These are phyloP conservation scores for Starmerella geochares DNA, from an alignment of 805 yeast genomes.

Conservation along the genomic window DNA sequence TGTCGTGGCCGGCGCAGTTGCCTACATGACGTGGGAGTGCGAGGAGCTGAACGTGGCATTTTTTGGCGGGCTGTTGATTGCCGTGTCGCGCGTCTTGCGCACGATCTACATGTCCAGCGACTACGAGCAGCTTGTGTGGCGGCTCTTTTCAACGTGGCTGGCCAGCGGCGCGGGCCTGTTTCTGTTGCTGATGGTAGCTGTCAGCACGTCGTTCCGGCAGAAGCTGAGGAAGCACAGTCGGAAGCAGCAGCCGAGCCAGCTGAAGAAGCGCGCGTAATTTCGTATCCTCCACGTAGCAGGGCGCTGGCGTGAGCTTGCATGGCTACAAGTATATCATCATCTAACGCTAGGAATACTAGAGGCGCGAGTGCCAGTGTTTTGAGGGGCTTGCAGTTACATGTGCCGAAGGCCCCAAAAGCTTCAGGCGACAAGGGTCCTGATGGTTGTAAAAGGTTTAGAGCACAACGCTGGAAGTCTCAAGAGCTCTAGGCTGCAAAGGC, in stretches of 20 bases:
- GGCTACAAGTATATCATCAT: too few relatives aligned
- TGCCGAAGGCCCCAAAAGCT: too few relatives aligned
- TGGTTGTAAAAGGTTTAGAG: too few relatives aligned
- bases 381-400: too few relatives aligned
- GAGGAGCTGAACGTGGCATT: not conserved
- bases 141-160: not conserved
- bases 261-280: not conserved
- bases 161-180: not conserved
- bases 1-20: not conserved
- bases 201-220: not conserved
- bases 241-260: not conserved
- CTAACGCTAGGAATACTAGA: too few relatives aligned
- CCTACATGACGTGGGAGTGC: not conserved
- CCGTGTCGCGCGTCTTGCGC: not conserved
- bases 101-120: not conserved
- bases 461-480: too few relatives aligned
- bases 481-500: too few relatives aligned
- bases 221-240: not conserved
- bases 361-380: too few relatives aligned
- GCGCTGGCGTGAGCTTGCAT: too few relatives aligned
- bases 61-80: not conserved
- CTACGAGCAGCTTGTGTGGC: not conserved
- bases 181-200: not conserved
- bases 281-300: too few relatives aligned
- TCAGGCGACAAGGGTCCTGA: too few relatives aligned